Evolutionary conservation across 2,329 filamentous ascomycete genomes (phyloP).

Genomic region (Neurospora sp.): DNA sequence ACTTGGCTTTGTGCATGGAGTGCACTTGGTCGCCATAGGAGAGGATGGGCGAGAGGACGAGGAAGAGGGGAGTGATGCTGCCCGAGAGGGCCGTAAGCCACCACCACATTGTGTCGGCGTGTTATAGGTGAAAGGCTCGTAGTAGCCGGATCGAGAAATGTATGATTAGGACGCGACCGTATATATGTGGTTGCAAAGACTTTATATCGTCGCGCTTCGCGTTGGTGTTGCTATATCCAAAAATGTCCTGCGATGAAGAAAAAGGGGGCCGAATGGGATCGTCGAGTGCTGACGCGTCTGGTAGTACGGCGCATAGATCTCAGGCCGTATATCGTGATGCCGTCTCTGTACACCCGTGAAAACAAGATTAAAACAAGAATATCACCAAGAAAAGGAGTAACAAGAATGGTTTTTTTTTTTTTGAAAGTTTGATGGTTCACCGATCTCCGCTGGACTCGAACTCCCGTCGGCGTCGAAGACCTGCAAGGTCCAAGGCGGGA

Average conservation of each 20-base stretch:
- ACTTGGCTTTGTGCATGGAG: conserved; percentile 54
- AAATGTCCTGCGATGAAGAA: neutral
- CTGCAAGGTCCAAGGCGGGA: neutral
- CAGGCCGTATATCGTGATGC: neutral
- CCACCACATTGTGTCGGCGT: conserved; percentile 2
- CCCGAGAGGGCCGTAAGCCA: conserved; percentile 42
- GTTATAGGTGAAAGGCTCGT: neutral
- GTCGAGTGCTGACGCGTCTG: neutral
- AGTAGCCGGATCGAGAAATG: neutral
- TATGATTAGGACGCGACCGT: neutral
- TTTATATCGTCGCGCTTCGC: neutral
- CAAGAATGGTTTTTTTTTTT: neutral
- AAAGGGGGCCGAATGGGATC: neutral
- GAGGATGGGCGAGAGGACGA: conserved; percentile 52
- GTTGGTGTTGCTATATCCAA: neutral
- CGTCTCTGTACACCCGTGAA: neutral
- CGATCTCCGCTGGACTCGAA: neutral
- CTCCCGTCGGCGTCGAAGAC: neutral
- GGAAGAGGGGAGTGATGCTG: conserved; percentile 52
- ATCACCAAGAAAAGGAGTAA: neutral
- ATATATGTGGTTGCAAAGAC: neutral
- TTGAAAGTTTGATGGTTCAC: neutral
- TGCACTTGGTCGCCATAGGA: conserved; percentile 58
- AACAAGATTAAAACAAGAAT: neutral
- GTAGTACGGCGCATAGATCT: neutral